These are phyloP conservation scores for Solanum lignicaule DNA, from an alignment of 257 asterid species.

Conservation along the genomic window DNA sequence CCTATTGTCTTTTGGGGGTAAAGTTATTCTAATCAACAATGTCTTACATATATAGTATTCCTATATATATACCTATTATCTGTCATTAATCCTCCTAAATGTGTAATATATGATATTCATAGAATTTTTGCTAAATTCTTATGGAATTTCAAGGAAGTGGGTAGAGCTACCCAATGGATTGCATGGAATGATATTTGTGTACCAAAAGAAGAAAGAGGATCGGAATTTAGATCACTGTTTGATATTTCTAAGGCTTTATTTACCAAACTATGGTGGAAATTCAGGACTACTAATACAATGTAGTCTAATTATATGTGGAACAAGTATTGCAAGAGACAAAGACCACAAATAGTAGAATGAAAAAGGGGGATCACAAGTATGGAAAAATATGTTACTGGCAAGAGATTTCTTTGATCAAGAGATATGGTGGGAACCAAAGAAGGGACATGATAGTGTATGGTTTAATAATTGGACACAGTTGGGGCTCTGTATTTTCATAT, in stretches of 20 bases:
- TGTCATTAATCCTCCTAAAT: background rate
- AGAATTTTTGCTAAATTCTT: background rate
- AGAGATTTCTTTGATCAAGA: background rate
- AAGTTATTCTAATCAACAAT: background rate
- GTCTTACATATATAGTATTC: background rate
- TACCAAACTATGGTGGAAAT: too few species aligned
- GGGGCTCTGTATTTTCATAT: background rate
- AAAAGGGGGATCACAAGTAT: background rate
- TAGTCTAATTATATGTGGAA: too few species aligned
- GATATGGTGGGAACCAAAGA: background rate
- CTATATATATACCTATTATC: background rate
- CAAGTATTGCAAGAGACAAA: too few species aligned
- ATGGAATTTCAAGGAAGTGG: background rate
- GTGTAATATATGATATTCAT: background rate
- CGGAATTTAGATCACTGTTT: background rate
- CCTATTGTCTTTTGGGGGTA: background rate
- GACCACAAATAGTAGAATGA: background rate
- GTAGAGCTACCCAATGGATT: background rate
- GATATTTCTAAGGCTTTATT: too few species aligned
- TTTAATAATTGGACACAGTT: background rate
- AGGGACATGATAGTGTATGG: background rate
- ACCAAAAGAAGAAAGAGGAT: background rate
- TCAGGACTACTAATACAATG: too few species aligned
- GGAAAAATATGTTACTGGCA: background rate
- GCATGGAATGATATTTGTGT: background rate